These are phyloP conservation scores for Ajuga reptans DNA, from an alignment of 305 asterid genomes.

Conservation along the genomic window DNA sequence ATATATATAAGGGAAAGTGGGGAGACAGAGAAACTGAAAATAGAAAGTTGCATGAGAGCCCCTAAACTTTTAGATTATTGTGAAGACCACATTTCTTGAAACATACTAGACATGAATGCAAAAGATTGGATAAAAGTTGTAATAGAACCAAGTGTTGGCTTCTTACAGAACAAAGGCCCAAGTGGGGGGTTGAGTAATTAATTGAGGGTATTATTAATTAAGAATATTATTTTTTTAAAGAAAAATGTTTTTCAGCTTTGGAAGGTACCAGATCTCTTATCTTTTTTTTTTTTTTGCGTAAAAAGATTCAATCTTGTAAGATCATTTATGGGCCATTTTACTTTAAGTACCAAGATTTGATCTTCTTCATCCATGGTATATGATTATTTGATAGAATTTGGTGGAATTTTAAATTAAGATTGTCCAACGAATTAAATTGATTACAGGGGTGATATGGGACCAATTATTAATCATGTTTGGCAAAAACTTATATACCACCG, in stretches of 20 bases:
- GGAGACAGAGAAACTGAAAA: slow-evolving; percentile 13
- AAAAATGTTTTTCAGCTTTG: not conserved
- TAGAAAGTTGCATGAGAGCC: slow-evolving; percentile 34
- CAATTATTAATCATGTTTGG: too few relatives aligned
- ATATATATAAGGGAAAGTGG: slow-evolving; percentile 25
- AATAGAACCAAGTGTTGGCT: slow-evolving; percentile 30
- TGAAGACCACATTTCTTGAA: slow-evolving; percentile 5
- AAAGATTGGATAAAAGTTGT: slow-evolving; percentile 25
- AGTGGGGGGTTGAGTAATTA: slow-evolving; percentile 11
- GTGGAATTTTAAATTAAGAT: not conserved
- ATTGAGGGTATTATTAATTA: not conserved
- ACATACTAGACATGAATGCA: slow-evolving; percentile 23
- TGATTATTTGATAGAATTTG: too few relatives aligned
- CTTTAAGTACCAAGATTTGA: too few relatives aligned
- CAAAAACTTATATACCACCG: too few relatives aligned
- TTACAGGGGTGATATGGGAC: too few relatives aligned
- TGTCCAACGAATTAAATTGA: too few relatives aligned
- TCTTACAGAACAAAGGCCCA: slow-evolving; percentile 13
- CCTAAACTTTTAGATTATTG: slow-evolving; percentile 25
- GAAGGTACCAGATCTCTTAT: slow-evolving; percentile 3
- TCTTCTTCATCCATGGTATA: too few relatives aligned
- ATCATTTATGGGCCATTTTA: too few relatives aligned
- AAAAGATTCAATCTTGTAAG: not conserved
- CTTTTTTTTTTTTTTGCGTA: not conserved
- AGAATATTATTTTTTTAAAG: not conserved